Evolutionary conservation across 305 asterid genomes (phyloP).

Genomic region (Fraxinus baroniana): DNA sequence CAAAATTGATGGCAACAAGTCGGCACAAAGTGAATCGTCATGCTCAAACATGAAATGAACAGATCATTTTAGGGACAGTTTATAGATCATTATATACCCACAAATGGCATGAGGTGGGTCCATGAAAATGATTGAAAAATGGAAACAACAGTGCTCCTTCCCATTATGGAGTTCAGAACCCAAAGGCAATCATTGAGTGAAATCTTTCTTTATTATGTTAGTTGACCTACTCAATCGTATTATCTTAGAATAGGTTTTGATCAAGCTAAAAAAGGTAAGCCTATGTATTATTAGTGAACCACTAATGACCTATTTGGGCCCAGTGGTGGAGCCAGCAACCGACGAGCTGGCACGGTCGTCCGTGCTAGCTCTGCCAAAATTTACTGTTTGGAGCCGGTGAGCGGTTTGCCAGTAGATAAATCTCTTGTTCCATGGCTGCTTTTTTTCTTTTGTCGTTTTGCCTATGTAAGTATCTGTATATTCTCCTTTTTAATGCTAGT

Average conservation of each 20-base stretch:
- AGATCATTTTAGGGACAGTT: neutral
- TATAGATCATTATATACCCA: neutral
- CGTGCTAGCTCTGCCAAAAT: too few species aligned
- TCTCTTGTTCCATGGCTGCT: too few species aligned
- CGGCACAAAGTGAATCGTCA: neutral
- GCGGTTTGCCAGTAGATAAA: too few species aligned
- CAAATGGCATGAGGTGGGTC: neutral
- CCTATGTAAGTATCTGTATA: too few species aligned
- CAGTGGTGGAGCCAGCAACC: too few species aligned
- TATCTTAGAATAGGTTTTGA: neutral
- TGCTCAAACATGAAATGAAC: neutral
- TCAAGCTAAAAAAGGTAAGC: neutral
- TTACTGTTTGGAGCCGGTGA: too few species aligned
- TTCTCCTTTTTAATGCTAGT: too few species aligned
- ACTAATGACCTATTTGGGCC: neutral
- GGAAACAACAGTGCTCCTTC: neutral
- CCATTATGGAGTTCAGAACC: conserved; percentile 3
- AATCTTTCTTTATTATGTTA: neutral
- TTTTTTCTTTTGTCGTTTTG: too few species aligned
- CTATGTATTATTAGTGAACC: neutral
- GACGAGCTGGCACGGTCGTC: too few species aligned
- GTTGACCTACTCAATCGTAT: neutral
- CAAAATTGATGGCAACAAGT: neutral
- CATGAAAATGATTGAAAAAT: neutral
- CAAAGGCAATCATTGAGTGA: conserved; percentile 4